phyloP scores from a whole-genome alignment of 2,329 filamentous ascomycete species.

The Trichoderma pleuroti region DNA sequence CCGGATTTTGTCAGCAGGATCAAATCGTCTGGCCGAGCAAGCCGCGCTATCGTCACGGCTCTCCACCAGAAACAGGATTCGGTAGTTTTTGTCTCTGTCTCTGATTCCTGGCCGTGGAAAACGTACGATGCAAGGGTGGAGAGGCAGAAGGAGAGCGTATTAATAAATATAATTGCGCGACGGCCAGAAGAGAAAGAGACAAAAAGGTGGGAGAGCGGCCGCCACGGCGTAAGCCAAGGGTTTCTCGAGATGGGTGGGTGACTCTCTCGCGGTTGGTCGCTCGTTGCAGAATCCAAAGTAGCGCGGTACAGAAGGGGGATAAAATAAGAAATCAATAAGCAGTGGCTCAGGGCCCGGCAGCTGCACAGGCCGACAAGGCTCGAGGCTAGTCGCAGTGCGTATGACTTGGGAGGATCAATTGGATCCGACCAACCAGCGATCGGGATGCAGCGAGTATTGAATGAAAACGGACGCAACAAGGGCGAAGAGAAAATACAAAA shows the following conservation, averaged over 20 bases:
- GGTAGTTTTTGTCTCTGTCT: background rate
- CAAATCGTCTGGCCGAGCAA: constrained; percentile 1
- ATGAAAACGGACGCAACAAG: background rate
- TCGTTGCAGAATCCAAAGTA: background rate
- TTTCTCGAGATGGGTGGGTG: background rate
- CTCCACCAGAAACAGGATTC: background rate
- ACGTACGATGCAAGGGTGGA: background rate
- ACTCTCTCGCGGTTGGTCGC: background rate
- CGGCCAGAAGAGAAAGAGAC: background rate
- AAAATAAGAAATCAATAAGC: constrained; percentile 9
- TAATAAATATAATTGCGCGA: background rate
- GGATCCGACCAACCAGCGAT: background rate
- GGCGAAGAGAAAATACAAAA: background rate
- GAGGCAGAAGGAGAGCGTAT: background rate
- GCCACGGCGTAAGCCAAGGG: constrained; percentile 1
- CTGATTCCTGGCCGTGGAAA: background rate
- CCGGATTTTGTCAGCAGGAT: constrained; percentile 12
- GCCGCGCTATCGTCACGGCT: background rate
- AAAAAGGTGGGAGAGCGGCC: background rate
- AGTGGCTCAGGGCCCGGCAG: constrained; percentile 1
- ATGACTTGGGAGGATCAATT: too few species aligned
- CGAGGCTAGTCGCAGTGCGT: background rate
- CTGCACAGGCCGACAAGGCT: background rate
- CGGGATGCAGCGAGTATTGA: background rate
- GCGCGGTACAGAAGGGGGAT: background rate